Base-by-base conservation (phyloP, 2,329 filamentous ascomycete genomes). In the Balansia obtecta region DNA sequence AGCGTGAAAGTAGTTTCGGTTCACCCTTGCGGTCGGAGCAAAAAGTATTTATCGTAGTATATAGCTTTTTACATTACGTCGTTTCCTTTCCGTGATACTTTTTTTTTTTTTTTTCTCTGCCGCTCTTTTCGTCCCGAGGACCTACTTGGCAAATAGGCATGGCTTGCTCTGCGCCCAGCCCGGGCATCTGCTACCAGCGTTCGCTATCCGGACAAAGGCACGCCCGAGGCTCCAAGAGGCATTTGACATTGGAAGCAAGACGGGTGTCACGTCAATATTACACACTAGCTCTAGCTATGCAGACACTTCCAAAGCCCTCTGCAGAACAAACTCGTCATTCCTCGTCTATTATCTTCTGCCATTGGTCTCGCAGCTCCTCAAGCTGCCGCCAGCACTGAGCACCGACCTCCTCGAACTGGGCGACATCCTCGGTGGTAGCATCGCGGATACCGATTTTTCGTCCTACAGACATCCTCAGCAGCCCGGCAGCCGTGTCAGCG, bases 321-420 rank as follows among this genome's bases (percentile, higher is more conserved):
- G 9, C 34, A 13, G n/a, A 12, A 12, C 10, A 4, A 15, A 12
- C 15, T 3, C 11, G 11, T 15, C 34, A 15, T 37, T 37, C 18
- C 4, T 30, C 27, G 4, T 56, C 55, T 7, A 63, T 46, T 46
- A 63, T 60, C n/a, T 57, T 67, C 63, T 79, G 82, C 88, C 83
- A 89, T 58, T 77, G 71, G 27, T 62, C 63, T 58, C 88, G 74
- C 69, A 94, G 64, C 56, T 70, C 71, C 71, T 93, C 88, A 75
- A 93, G 83, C 65, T 80, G 72, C 53, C 62, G 71, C 86, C 86
- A 91, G 55, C 75, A 80, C 57, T 71, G 63, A 8, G 68, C 73
- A 0, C 83, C 85, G 30, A 76, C 60, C 53, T 73, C 71, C 63
- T 85, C 77, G 60, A 90, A 88, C 54, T 77, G 70, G 34, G 71